Percentiles rank a stretch among this genome's conserved stretches.
These are phyloP conservation scores for Wickerhamomyces xylosicus DNA, from an alignment of 805 yeast species.

Conservation along the genomic window DNA sequence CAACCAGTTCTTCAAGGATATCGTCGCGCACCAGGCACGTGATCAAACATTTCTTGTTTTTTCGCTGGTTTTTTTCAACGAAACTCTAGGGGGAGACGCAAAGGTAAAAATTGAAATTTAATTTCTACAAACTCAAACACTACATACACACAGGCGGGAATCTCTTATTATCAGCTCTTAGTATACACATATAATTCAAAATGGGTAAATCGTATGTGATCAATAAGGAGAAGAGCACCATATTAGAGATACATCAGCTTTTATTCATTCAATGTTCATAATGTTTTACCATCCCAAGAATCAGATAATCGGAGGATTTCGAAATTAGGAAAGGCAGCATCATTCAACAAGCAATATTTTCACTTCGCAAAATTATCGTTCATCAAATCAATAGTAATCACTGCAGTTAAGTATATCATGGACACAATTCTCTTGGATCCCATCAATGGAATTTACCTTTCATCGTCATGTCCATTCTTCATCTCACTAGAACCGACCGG, in stretches of 20 bases:
- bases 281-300: not conserved
- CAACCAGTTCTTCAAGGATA: slow-evolving; percentile 1
- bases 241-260: not conserved
- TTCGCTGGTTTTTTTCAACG: slow-evolving; percentile 1
- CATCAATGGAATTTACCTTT: too few relatives aligned
- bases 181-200: slow-evolving; percentile 8
- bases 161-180: not conserved
- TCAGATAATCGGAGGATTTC: not conserved
- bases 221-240: not conserved
- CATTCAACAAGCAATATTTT: not conserved
- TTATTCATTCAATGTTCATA: too few relatives aligned
- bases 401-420: not conserved
- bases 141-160: slow-evolving; percentile 7
- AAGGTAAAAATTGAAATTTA: slow-evolving; percentile 14
- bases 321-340: not conserved
- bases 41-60: slow-evolving; percentile 3
- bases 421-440: not conserved
- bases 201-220: slow-evolving; percentile 22
- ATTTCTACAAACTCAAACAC: slow-evolving; percentile 5
- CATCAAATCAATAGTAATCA: not conserved
- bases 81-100: slow-evolving; percentile 2
- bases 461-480: too few relatives aligned
- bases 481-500: too few relatives aligned
- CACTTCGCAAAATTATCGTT: not conserved
- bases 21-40: slow-evolving; percentile 1